These are phyloP conservation scores for Chimonanthus salicifolius DNA, from an alignment of 164 flowering plant species.

Conservation along the genomic window DNA sequence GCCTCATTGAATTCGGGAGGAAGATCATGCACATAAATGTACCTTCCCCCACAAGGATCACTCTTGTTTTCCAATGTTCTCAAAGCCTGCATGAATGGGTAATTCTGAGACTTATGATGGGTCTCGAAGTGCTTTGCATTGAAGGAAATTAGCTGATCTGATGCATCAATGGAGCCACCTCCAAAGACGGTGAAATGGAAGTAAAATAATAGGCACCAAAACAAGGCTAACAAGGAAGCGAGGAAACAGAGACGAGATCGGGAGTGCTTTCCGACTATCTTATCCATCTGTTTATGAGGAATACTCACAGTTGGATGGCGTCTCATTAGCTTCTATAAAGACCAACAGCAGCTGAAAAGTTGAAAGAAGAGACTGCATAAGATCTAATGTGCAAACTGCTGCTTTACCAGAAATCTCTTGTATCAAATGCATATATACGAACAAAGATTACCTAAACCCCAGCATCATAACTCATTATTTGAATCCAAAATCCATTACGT, in stretches of 20 bases:
- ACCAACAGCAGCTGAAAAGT: background rate
- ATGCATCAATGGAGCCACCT: slow-evolving; percentile 26
- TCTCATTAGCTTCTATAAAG: slow-evolving; percentile 46
- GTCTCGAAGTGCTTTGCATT: background rate
- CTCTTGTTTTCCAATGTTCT: slow-evolving; percentile 67
- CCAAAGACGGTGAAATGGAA: slow-evolving; percentile 66
- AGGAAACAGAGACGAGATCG: slow-evolving; percentile 51
- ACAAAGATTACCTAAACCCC: background rate
- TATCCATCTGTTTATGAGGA: slow-evolving; percentile 58
- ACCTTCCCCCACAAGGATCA: slow-evolving; percentile 94
- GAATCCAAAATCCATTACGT: background rate
- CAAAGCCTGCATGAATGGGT: slow-evolving; percentile 62
- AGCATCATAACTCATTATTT: background rate
- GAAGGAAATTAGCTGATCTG: slow-evolving; percentile 16
- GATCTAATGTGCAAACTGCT: too few species aligned
- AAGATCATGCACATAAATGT: slow-evolving; percentile 82
- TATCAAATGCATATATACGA: background rate
- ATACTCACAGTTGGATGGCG: slow-evolving; percentile 37
- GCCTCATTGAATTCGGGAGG: slow-evolving; percentile 84
- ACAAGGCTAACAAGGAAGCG: slow-evolving; percentile 43
- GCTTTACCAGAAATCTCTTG: background rate
- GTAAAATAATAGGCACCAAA: slow-evolving; percentile 73
- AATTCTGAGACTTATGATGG: slow-evolving; percentile 15
- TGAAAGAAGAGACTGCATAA: too few species aligned
- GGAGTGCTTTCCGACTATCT: slow-evolving; percentile 47